Base-by-base conservation (phyloP, 2,329 filamentous ascomycete species). In the Colletotrichum camelliae region DNA sequence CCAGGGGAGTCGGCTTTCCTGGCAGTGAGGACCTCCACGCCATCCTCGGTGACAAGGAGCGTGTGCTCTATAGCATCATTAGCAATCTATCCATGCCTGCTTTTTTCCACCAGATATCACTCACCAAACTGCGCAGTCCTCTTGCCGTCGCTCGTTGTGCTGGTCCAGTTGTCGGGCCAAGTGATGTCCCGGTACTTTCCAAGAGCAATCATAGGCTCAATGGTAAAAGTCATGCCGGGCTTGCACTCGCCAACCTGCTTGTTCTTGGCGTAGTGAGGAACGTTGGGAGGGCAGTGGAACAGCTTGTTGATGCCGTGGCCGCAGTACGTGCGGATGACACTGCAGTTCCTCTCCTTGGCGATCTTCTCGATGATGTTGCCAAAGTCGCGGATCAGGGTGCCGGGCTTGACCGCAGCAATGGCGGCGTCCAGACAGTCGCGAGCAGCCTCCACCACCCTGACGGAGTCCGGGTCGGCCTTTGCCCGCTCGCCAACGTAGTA, bases 81-180 rank as follows among this genome's bases (percentile, higher is more conserved):
- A 85, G 82, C 2, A 27, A 18, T 24, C 15, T 29, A 16, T 13
- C 18, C 43, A 29, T 13, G 18, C 7, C 31, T 3, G 31, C 4
- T n/a, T 97, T 62, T 15, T 39, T 24, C 18, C 58, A 71, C 21
- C 5, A 10, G 5, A 33, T 61, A 64, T 33, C 70, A 85, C 92
- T 84, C 87, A 95, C 94, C 94, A 82, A 99, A 99, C 83, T 99
- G 97, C 12, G 97, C 97, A 18, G 96, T 98, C 82, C 92, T 89
- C 85, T 94, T 94, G 67, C 97, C 97, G 83, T 99, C 97, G 72
- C 93, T 91, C 0, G 97, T 99, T 7, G 95, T 95, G 85, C 96
- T 98, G 1, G 97, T 99, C 97, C 97, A 99, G 87, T 98, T 95
- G 84, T 99, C 97, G 1, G 97, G 97, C 97, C 97, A 99, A 1